These are phyloP conservation scores for Debaryomyces singareniensis DNA, from an alignment of 1,139 yeast genomes.

Conservation along the genomic window DNA sequence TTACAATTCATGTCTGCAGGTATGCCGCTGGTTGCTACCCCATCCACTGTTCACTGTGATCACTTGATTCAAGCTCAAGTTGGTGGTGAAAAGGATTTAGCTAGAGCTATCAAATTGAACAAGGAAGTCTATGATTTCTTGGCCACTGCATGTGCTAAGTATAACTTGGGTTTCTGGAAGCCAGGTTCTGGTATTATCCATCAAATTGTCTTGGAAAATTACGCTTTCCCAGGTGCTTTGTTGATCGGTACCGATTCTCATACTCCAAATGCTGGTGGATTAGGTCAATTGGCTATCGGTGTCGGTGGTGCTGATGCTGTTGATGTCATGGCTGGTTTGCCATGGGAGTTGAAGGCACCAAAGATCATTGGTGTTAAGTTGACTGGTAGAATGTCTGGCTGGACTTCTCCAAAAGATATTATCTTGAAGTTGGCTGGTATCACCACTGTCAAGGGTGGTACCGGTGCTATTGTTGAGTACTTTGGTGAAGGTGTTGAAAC, in stretches of 20 bases:
- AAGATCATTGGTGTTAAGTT: conserved; percentile 95
- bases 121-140: conserved; percentile 97
- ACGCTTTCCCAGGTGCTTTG: conserved; percentile 96
- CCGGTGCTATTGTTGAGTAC: conserved; percentile 96
- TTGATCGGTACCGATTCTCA: conserved; percentile 98
- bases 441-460: conserved; percentile 98
- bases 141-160: conserved; percentile 90
- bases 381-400: conserved; percentile 91
- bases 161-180: conserved; percentile 99
- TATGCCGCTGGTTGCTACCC: conserved; percentile 90
- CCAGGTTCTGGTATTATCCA: conserved; percentile 99
- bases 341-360: conserved; percentile 99
- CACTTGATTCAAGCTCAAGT: conserved; percentile 97
- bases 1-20: conserved; percentile 98
- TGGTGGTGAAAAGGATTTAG: conserved; percentile 90
- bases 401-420: conserved; percentile 99
- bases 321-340: conserved; percentile 89
- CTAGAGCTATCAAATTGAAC: conserved; percentile 87
- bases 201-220: conserved; percentile 95
- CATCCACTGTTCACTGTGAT: conserved; percentile 98
- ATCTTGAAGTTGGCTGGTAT: conserved; percentile 94
- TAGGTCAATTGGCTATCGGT: conserved; percentile 98
- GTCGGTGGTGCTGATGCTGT: conserved; percentile 99
- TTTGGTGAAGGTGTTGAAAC: conserved; percentile 92
- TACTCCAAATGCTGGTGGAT: conserved; percentile 99